phyloP scores from a whole-genome alignment of 345 rosid species.

The Erodium maritimum region DNA sequence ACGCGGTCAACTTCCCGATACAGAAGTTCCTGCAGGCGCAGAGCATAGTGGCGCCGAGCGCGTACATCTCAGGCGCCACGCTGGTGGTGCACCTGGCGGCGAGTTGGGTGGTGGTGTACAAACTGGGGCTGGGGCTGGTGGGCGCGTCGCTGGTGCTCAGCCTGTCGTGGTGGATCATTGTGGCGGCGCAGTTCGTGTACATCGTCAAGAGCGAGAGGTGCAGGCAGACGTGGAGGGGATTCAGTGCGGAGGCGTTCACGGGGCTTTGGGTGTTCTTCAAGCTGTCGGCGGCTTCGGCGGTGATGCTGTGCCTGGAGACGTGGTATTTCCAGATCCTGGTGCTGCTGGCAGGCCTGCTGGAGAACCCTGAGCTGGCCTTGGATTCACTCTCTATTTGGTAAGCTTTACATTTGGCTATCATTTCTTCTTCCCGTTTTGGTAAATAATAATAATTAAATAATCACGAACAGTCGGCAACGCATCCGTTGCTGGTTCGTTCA shows the following conservation, averaged over 20 bases:
- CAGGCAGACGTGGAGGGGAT: constrained; percentile 35
- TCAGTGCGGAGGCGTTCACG: constrained; percentile 31
- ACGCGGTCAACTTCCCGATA: constrained; percentile 49
- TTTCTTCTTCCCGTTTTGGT: not conserved
- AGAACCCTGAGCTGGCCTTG: constrained; percentile 45
- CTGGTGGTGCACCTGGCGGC: constrained; percentile 26
- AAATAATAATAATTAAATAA: too few species aligned
- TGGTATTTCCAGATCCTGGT: constrained; percentile 54
- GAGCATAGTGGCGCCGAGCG: constrained; percentile 49
- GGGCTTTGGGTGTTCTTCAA: constrained; percentile 33
- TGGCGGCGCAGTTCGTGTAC: constrained; percentile 42
- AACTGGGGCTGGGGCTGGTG: constrained; percentile 29
- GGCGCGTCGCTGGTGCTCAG: constrained; percentile 47
- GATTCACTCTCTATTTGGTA: constrained; percentile 48
- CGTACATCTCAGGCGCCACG: constrained; percentile 35
- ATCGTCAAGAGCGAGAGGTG: constrained; percentile 32
- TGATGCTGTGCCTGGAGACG: constrained; percentile 53
- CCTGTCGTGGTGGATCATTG: constrained; percentile 47
- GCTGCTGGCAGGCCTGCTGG: constrained; percentile 42
- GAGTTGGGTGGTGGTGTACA: constrained; percentile 33
- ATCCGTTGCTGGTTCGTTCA: too few species aligned
- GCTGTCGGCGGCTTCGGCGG: constrained; percentile 52
- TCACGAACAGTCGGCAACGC: too few species aligned
- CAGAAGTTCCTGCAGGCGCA: constrained; percentile 50
- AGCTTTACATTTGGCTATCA: not conserved